Conservation (phyloP, 1,139 yeast species). For the Candida labiduridarum region DNA sequence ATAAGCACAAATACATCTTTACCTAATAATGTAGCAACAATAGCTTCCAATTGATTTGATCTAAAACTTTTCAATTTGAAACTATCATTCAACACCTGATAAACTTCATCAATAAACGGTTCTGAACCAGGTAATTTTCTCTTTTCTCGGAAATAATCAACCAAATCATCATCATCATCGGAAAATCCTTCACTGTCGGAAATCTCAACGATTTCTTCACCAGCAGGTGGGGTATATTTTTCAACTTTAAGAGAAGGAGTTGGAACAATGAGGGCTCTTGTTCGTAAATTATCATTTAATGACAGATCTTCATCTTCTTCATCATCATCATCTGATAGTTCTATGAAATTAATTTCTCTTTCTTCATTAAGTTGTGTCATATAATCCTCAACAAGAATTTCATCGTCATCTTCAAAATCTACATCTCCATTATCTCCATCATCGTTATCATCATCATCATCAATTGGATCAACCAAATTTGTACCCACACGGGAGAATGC, state of each 20-base stretch:
- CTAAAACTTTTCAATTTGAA: slow-evolving; percentile 75
- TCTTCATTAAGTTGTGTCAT: slow-evolving; percentile 48
- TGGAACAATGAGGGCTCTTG: slow-evolving; percentile 4
- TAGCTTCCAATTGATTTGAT: slow-evolving; percentile 83
- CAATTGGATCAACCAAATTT: not conserved
- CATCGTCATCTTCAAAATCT: slow-evolving; percentile 28
- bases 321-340: slow-evolving; percentile 36
- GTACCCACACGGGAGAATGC: not conserved
- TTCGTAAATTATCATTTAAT: not conserved
- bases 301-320: slow-evolving; percentile 17
- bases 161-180: slow-evolving; percentile 41
- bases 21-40: slow-evolving; percentile 78
- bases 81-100: slow-evolving; percentile 52
- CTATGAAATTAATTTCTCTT: slow-evolving; percentile 37
- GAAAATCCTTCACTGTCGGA: slow-evolving; percentile 35
- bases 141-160: slow-evolving; percentile 22
- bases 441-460: slow-evolving; percentile 14
- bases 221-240: not conserved
- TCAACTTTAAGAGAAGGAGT: slow-evolving; percentile 9
- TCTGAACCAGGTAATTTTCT: slow-evolving; percentile 36
- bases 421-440: slow-evolving; percentile 12
- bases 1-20: slow-evolving; percentile 90
- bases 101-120: slow-evolving; percentile 56
- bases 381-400: slow-evolving; percentile 31
- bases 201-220: not conserved